Base-by-base conservation (phyloP, 768 basidiomycete species). In the Porpolomopsis calyptriformis region DNA sequence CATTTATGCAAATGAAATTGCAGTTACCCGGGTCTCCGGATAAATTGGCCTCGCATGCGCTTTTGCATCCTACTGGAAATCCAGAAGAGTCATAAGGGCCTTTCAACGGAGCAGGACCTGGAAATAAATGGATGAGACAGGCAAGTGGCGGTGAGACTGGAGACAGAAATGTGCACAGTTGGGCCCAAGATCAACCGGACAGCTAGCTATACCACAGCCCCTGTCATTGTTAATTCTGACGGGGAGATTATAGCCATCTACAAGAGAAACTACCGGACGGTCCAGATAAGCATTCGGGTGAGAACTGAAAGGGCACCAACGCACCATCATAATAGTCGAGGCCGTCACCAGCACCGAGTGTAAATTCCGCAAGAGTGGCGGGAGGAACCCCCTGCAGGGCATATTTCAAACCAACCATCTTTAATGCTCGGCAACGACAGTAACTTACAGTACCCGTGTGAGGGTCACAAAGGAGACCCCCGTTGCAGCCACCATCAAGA, bases 351-450 rank as follows among this genome's bases (percentile, higher is more conserved):
- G 56, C 68, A 52, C 65, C 52, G 7, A 84, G 60, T n/a, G 78
- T 82, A 64, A 74, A 84, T 53, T 85, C 81, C 1, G 82, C 83
- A 29, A 85, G 63, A 3, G 74, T 72, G 9, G 76, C 82, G 35
- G 84, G 84, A 25, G 82, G 80, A n/a, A 78, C 65, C 39, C 73
- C 74, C 72, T 73, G 36, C 7, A n/a, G 14, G 16, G 8, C 41
- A 50, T 5, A 27, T 16, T n/a, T n/a, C 11, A 34, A 16, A 11
- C 2, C 8, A 5, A 6, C 23, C 8, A 8, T 25, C 22, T 19
- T 40, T 0, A 23, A 45, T 16, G 43, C 20, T 45, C 40, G 44
- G 18, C 10, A 35, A 20, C 37, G 44, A 33, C 40, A 19, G 33
- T 24, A 5, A 51, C 65, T 48, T 53, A 71, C 71, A 12, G 77